Base-by-base conservation (phyloP, 805 yeast genomes). In the Candida chilensis region DNA sequence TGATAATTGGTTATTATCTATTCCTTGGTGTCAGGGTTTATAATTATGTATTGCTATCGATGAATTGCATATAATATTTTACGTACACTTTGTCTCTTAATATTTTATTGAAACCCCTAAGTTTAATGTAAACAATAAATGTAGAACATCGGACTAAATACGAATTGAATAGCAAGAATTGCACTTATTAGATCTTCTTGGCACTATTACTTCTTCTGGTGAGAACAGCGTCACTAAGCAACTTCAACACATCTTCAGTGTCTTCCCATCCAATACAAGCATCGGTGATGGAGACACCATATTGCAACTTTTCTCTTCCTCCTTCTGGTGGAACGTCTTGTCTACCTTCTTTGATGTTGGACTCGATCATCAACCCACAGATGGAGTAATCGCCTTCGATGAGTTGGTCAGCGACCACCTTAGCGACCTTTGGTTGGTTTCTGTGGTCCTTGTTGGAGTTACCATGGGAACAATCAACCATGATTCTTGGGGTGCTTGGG, bases 401-500 rank as follows among this genome's bases (percentile, higher is more conserved):
- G 30, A 92, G 57, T 59, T 92, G 98, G 39, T 78, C 78, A 38
- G 86, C 82, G 35, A 92, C 75, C 27, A 62, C 71, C 16, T 71
- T 69, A 16, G 88, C 86, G 10, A 90, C 98, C 50, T 68, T 74
- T 28, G 97, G 96, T 65, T 90, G 98, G 60, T 90, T 90, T 52
- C 73, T 73, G 74, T 78, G 88, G 58, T 90, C 80, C 54, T 90
- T 90, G 51, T 69, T 76, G 21, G 96, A 85, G 67, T 90, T 90
- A 39, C 96, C 98, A 52, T 90, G 98, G 24, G 96, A 87, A 57
- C 96, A 92, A 60, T 90, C 98, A 39, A 90, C 76, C 97, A 90
- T 92, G 47, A 88, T 79, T 48, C 90, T 71, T 35, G 80, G 72
- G 27, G 47, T 41, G 9, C 50, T 54, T 26, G 45, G 46, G 6